Evolutionary conservation across 2,329 filamentous ascomycete genomes (phyloP).

Genomic region (Pseudogymnoascus sp.): DNA sequence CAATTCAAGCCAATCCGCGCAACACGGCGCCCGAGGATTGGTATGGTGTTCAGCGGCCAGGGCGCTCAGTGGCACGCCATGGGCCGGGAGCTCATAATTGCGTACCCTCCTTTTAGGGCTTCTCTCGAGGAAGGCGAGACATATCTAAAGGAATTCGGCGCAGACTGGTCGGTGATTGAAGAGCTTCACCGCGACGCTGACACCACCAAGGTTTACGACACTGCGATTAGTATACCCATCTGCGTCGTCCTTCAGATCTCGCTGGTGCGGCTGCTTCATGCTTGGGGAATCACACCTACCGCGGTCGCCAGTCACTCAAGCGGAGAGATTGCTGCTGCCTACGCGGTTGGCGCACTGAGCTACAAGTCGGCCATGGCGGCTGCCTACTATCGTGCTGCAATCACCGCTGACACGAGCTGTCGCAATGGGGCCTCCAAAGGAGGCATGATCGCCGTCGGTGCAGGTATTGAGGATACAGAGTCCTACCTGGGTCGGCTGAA

Average conservation of each 20-base stretch:
- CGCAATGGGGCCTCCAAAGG: constrained; percentile 28
- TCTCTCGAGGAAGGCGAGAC: constrained; percentile 19
- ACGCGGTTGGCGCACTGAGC: constrained; percentile 21
- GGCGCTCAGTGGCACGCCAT: constrained; percentile 34
- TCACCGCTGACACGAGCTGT: background rate
- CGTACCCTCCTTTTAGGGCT: constrained; percentile 9
- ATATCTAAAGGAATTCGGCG: constrained; percentile 28
- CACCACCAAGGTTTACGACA: background rate
- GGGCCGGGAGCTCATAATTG: constrained; percentile 30
- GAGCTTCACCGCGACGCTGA: background rate
- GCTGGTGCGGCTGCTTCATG: constrained; percentile 25
- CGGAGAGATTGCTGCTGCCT: constrained; percentile 23
- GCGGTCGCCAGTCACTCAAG: constrained; percentile 23
- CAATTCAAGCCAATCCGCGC: background rate
- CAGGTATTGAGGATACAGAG: constrained; percentile 5
- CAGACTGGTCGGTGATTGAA: background rate
- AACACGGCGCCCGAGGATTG: constrained; percentile 11
- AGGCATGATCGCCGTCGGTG: constrained; percentile 45
- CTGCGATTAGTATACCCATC: constrained; percentile 22
- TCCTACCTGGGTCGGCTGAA: no score
- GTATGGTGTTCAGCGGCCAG: constrained; percentile 32
- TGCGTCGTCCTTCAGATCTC: constrained; percentile 31
- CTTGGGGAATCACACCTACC: constrained; percentile 18
- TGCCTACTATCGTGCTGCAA: constrained; percentile 25
- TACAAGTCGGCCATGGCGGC: constrained; percentile 20